Base-by-base conservation (phyloP, 345 rosid species). In the Tarenaya hassleriana region DNA sequence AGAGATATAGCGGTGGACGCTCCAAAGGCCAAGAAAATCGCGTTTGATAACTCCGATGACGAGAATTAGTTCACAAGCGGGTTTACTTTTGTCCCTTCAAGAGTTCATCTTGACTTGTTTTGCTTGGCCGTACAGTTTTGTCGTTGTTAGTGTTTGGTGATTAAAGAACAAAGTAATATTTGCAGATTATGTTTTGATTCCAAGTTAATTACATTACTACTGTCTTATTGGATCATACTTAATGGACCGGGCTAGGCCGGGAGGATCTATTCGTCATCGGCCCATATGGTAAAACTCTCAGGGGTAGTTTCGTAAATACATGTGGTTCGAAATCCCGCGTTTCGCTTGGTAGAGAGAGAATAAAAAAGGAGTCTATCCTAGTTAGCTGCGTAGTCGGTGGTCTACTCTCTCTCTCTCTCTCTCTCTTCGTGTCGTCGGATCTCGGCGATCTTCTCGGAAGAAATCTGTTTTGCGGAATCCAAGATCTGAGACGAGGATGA, bases 1-100 rank as follows among this genome's bases (percentile, higher is more conserved):
- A 83, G 72, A 74, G 98, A 92, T 73, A 81, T 92, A 32, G 50
- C 86, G 16, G 90, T 79, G 8, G 82, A 85, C 77, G 97, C 97
- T 59, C 98, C 94, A 15, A 85, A 92, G 66, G 74, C 97, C 17
- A 92, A 54, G 11, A 88, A 79, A 52, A 88, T 81, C 34, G 78
- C 76, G 31, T 88, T 92, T 15, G 71, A 67, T 55, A 49, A 78
- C 68, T 84, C 96, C 0, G 95, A 88, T 31, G 94, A 78, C 50
- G 95, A 91, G 58, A 73, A 79, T 46, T 89, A 76, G 37, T 8
- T 46, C n/a, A n/a, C n/a, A n/a, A n/a, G n/a, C n/a, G n/a, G n/a
- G n/a, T n/a, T n/a, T n/a, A n/a, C n/a, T n/a, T n/a, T n/a, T n/a
- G n/a, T n/a, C n/a, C n/a, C n/a, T n/a, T n/a, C n/a, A n/a, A n/a